Evolutionary conservation across 2,329 filamentous ascomycete species (phyloP).

Genomic region (Colletotrichum sp.): DNA sequence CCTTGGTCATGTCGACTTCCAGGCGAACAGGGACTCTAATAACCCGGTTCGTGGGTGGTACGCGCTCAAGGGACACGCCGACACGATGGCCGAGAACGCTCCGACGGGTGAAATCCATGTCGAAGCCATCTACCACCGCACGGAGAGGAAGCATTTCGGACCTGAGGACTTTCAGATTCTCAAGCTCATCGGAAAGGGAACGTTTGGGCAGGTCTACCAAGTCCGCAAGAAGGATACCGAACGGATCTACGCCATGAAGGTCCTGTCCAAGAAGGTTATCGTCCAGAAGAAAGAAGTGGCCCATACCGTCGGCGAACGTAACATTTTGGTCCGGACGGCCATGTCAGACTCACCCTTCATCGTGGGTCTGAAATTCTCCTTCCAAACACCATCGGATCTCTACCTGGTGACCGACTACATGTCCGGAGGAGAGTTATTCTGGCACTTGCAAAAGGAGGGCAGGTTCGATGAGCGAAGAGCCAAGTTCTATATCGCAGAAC

Average conservation of each 20-base stretch:
- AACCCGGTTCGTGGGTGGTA: constrained; percentile 86
- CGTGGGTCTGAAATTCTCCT: constrained; percentile 97
- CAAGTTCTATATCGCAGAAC: constrained; percentile 98
- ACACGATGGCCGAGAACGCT: constrained; percentile 73
- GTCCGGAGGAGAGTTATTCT: constrained; percentile 98
- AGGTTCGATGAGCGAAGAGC: constrained; percentile 93
- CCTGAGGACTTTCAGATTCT: constrained; percentile 96
- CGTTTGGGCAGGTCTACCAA: constrained; percentile 98
- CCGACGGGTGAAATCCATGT: constrained; percentile 89
- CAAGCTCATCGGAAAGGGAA: constrained; percentile 96
- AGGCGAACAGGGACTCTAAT: constrained; percentile 69
- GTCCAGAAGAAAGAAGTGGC: constrained; percentile 99
- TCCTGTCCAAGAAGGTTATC: constrained; percentile 98
- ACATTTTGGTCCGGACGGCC: constrained; percentile 95
- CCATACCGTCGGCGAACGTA: constrained; percentile 94
- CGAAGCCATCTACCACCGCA: constrained; percentile 83
- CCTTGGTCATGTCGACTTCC: constrained; percentile 86
- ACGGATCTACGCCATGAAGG: constrained; percentile 99
- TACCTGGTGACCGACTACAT: constrained; percentile 99
- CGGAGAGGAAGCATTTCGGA: constrained; percentile 89
- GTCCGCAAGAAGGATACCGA: constrained; percentile 96
- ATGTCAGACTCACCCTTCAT: constrained; percentile 97
- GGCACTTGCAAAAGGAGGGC: constrained; percentile 97
- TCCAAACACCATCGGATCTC: constrained; percentile 94
- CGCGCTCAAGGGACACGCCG: constrained; percentile 75